These are phyloP conservation scores for Suillus luteus DNA, from an alignment of 768 basidiomycete genomes.

Conservation along the genomic window DNA sequence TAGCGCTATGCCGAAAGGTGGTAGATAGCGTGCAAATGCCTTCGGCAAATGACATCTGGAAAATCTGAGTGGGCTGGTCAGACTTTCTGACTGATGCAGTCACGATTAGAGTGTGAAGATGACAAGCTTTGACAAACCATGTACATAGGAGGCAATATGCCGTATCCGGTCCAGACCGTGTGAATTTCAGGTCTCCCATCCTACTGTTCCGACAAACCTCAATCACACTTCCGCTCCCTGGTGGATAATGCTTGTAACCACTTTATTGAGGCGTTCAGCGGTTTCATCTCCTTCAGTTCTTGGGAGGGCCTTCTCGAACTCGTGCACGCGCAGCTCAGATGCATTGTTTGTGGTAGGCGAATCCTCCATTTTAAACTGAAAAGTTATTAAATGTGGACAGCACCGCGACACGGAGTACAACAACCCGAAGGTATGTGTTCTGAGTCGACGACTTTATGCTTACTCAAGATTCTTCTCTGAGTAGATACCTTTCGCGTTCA, in stretches of 20 bases:
- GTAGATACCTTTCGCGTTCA: conserved; percentile 91
- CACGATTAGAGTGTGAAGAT: not conserved
- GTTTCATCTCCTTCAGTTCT: conserved; percentile 22
- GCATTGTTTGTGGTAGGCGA: conserved; percentile 82
- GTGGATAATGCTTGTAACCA: conserved; percentile 26
- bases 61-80: not conserved
- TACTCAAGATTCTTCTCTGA: not conserved
- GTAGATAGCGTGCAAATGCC: not conserved
- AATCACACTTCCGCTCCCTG: conserved; percentile 8
- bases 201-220: conserved; percentile 4
- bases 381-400: conserved; percentile 43
- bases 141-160: conserved; percentile 6
- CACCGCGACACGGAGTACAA: conserved; percentile 95
- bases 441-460: not conserved
- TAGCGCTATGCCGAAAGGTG: conserved; percentile 4
- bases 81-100: not conserved
- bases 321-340: conserved; percentile 62
- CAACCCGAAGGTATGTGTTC: conserved; percentile 72
- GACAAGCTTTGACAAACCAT: not conserved
- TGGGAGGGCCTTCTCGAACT: conserved; percentile 38
- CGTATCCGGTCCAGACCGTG: conserved; percentile 4
- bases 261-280: conserved; percentile 15
- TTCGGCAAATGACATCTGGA: not conserved
- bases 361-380: conserved; percentile 12
- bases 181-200: conserved; percentile 8